Conservation (phyloP, 371 early-diverging fungal species). For the Nosema muscidifuracis region DNA sequence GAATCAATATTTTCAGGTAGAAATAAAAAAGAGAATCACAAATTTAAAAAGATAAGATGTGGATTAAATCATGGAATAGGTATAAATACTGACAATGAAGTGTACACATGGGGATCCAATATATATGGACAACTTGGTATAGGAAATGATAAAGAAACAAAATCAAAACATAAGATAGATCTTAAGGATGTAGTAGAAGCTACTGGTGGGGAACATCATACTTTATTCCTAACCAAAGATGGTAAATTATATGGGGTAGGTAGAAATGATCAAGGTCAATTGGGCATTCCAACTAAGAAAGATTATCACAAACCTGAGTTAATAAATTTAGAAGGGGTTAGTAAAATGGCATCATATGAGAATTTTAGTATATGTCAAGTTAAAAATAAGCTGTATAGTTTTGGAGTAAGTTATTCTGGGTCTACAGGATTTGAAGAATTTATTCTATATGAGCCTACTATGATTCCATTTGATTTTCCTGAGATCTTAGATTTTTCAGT, state of each 20-base stretch:
- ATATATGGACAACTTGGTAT: conserved; percentile 79
- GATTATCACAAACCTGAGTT: conserved; percentile 4
- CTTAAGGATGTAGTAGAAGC: conserved; percentile 48
- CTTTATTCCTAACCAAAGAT: conserved; percentile 52
- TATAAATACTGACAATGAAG: conserved; percentile 65
- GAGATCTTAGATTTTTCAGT: conserved; percentile 55
- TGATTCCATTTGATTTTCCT: conserved; percentile 57
- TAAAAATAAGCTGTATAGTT: conserved; percentile 48
- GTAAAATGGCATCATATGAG: conserved; percentile 42
- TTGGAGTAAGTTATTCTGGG: conserved; percentile 54
- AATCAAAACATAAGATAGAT: conserved; percentile 25
- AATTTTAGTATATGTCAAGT: conserved; percentile 39
- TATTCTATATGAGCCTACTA: conserved; percentile 21
- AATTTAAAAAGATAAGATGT: conserved; percentile 68
- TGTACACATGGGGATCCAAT: conserved; percentile 84
- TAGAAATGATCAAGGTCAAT: conserved; percentile 58
- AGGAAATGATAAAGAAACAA: conserved; percentile 56
- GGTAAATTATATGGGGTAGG: conserved; percentile 58
- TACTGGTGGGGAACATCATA: conserved; percentile 55
- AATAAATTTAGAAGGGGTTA: conserved; percentile 40
- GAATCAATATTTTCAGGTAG: conserved; percentile 58
- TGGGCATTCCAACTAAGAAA: conserved; percentile 46
- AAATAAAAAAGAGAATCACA: conserved; percentile 30
- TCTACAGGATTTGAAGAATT: conserved; percentile 54
- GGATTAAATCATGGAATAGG: conserved; percentile 80